phyloP scores from a whole-genome alignment of 2,329 filamentous ascomycete genomes.

The Cadophora sp. region DNA sequence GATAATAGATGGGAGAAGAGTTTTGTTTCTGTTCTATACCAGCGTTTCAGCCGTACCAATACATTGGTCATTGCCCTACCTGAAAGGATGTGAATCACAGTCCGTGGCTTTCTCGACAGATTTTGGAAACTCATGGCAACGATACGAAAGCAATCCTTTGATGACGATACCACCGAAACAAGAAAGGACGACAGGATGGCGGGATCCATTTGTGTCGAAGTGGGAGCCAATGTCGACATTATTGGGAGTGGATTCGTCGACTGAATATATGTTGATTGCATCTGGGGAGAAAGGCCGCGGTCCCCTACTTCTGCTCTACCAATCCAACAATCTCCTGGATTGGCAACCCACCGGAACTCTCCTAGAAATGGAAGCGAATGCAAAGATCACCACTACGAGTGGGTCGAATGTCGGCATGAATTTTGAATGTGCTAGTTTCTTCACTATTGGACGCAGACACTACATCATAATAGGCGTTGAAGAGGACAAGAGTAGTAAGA shows the following conservation, averaged over 20 bases:
- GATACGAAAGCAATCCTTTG: slow-evolving; percentile 34
- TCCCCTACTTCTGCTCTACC: slow-evolving; percentile 34
- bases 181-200: slow-evolving; percentile 33
- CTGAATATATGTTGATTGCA: slow-evolving; percentile 36
- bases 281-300: slow-evolving; percentile 32
- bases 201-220: slow-evolving; percentile 36
- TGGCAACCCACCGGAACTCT: slow-evolving; percentile 31
- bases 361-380: slow-evolving; percentile 25
- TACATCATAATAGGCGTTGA: slow-evolving; percentile 36
- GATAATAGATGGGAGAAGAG: slow-evolving; percentile 30
- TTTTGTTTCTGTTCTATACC: slow-evolving; percentile 37
- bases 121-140: slow-evolving; percentile 36
- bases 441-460: slow-evolving; percentile 33
- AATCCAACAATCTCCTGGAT: slow-evolving; percentile 33
- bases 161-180: slow-evolving; percentile 30
- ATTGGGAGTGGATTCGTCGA: slow-evolving; percentile 19
- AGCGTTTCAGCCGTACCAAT: slow-evolving; percentile 35
- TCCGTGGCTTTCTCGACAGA: slow-evolving; percentile 36
- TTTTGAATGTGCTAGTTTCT: slow-evolving; percentile 38
- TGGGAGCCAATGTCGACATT: slow-evolving; percentile 32
- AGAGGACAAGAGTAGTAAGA: slow-evolving; percentile 30
- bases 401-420: slow-evolving; percentile 32
- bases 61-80: slow-evolving; percentile 36
- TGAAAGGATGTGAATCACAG: slow-evolving; percentile 36
- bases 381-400: slow-evolving; percentile 27